Conservation (phyloP, 768 basidiomycete species). For the Boletus barrowsii region DNA sequence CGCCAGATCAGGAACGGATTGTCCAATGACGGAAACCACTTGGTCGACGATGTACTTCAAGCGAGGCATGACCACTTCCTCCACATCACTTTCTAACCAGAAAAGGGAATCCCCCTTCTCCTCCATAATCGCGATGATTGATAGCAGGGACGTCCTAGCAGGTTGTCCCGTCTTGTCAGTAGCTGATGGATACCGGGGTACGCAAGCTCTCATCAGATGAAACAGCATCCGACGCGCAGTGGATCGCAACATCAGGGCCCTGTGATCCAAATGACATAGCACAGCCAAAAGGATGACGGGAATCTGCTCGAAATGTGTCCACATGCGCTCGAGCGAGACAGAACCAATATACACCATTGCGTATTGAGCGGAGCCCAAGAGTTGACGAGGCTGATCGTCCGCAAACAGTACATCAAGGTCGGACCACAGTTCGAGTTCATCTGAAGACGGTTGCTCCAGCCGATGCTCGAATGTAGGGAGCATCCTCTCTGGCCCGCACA, state of each 20-base stretch:
- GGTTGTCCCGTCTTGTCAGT: slow-evolving; percentile 53
- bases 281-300: slow-evolving; percentile 75
- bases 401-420: slow-evolving; percentile 76
- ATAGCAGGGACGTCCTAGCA: slow-evolving; percentile 47
- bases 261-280: slow-evolving; percentile 81
- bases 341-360: slow-evolving; percentile 84
- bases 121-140: slow-evolving; percentile 53
- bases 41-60: slow-evolving; percentile 67
- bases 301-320: slow-evolving; percentile 69
- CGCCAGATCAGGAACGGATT: slow-evolving; percentile 64
- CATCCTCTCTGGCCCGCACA: slow-evolving; percentile 85
- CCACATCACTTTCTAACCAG: slow-evolving; percentile 71
- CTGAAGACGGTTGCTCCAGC: slow-evolving; percentile 53
- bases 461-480: slow-evolving; percentile 74
- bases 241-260: slow-evolving; percentile 61
- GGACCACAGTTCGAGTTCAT: slow-evolving; percentile 75
- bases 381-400: slow-evolving; percentile 60
- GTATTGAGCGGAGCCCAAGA: slow-evolving; percentile 81
- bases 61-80: slow-evolving; percentile 55
- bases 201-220: slow-evolving; percentile 80
- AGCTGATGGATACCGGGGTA: slow-evolving; percentile 73
- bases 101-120: slow-evolving; percentile 52
- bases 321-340: slow-evolving; percentile 68
- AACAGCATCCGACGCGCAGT: slow-evolving; percentile 79
- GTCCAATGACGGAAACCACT: slow-evolving; percentile 64